Base-by-base conservation (phyloP, 1,284 basidiomycete species). In the Agaricales sp. region DNA sequence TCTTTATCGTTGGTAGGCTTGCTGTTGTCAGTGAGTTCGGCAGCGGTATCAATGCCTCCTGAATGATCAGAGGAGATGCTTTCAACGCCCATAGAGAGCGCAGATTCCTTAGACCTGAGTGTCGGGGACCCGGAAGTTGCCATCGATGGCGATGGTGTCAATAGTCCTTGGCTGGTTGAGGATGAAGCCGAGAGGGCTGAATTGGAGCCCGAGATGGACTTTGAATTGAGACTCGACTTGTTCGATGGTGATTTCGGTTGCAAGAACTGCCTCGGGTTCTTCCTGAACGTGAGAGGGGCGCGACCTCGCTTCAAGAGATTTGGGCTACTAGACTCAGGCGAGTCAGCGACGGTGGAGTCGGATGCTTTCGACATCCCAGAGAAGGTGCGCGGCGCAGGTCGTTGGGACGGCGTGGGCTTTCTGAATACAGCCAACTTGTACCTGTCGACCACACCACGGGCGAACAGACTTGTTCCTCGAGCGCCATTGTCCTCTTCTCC, bases 341-440 rank as follows among this genome's bases (percentile, higher is more conserved):
- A 73, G 38, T 80, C 75, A 1, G 74, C 69, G 1, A 71, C 67
- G 43, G 74, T 73, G 0, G 72, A 69, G 2, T 77, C 75, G 11
- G 78, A 78, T 20, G 69, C 69, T 37, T 72, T 69, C 26, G 82
- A 82, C 55, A 77, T 63, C 19, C 76, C 77, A 13, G 82, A 83
- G 53, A 75, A 67, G 4, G 74, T 71, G n/a, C 75, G 64, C 53
- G 70, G 58, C 13, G 55, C 62, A 18, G 66, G 55, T 14, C 72
- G 68, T 47, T 73, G 67, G 25, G 66, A 67, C 2, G 82, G 80
- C 12, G 81, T 86, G 14, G 79, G 79, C 62, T 89, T 88, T 50
- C 87, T 76, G 75, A 89, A 88, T n/a, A 90, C 86, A 4, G 82
- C 78, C 43, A 91, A 68, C 55, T 76, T 73, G 61, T 91, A 90